These are phyloP conservation scores for Podochytrium sp. DNA, from an alignment of 192 early-diverging fungal genomes.

Conservation along the genomic window DNA sequence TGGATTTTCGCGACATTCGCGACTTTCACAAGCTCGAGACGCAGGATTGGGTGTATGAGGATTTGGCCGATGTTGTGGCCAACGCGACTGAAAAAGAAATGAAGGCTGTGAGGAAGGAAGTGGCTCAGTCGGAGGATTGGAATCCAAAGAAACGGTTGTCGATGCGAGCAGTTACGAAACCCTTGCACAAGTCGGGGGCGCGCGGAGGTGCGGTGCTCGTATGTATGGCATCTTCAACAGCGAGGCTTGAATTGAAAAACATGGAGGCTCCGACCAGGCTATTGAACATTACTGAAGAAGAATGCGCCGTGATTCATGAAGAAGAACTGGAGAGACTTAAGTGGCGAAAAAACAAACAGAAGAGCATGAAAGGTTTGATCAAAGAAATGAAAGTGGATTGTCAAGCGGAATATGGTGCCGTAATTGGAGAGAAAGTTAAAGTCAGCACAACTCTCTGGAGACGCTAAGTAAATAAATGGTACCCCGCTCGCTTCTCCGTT, in stretches of 20 bases:
- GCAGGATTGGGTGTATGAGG: slow-evolving; percentile 32
- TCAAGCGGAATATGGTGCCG: neutral
- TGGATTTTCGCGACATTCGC: slow-evolving; percentile 12
- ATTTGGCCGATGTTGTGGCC: slow-evolving; percentile 14
- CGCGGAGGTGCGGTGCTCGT: neutral
- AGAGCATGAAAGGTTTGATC: neutral
- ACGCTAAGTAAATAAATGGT: too few relatives aligned
- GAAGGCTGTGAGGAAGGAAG: neutral
- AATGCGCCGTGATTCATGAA: slow-evolving; percentile 6
- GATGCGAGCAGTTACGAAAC: neutral
- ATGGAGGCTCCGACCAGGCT: neutral
- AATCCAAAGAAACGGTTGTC: neutral
- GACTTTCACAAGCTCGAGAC: slow-evolving; percentile 24
- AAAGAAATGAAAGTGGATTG: slow-evolving; percentile 19
- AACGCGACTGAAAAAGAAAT: neutral
- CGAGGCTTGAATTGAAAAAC: slow-evolving; percentile 6
- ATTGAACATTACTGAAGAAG: slow-evolving; percentile 15
- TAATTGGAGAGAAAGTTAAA: slow-evolving; percentile 18
- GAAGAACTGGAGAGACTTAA: neutral
- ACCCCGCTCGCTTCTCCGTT: too few relatives aligned
- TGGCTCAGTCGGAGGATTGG: neutral
- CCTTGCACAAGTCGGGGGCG: neutral
- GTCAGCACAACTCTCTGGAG: neutral
- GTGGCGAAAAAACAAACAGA: slow-evolving; percentile 5
- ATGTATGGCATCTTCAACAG: neutral